phyloP scores from a whole-genome alignment of 2,329 filamentous ascomycete genomes.

The Penicillium psychrosexuale region DNA sequence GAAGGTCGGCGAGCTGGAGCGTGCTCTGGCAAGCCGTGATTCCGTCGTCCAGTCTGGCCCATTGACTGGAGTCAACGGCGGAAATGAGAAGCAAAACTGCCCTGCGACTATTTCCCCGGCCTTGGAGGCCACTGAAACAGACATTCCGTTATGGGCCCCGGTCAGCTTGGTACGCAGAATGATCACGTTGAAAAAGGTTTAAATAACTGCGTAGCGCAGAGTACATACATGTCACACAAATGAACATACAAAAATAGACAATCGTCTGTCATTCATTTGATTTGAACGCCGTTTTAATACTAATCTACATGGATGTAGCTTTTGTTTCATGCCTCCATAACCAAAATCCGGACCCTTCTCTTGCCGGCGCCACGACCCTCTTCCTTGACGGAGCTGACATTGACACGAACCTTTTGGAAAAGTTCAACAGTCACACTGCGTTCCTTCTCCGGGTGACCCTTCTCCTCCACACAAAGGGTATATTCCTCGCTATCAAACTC shows the following conservation, averaged over 20 bases:
- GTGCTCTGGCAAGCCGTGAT: slow-evolving; percentile 9
- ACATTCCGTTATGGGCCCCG: slow-evolving; percentile 27
- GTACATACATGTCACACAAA: neutral
- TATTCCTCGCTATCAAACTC: slow-evolving; percentile 86
- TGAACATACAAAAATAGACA: slow-evolving; percentile 1
- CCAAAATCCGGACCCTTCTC: slow-evolving; percentile 58
- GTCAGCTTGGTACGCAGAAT: slow-evolving; percentile 30
- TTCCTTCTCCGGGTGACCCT: slow-evolving; percentile 41
- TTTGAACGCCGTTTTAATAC: slow-evolving; percentile 8
- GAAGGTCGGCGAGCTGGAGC: slow-evolving; percentile 38
- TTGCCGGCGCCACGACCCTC: slow-evolving; percentile 80
- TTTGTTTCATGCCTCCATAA: slow-evolving; percentile 31
- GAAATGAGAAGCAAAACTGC: slow-evolving; percentile 12
- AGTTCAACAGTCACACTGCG: slow-evolving; percentile 63
- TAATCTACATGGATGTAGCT: slow-evolving; percentile 12
- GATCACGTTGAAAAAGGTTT: slow-evolving; percentile 32
- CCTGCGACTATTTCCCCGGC: slow-evolving; percentile 4
- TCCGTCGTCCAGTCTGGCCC: slow-evolving; percentile 6
- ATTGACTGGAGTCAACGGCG: slow-evolving; percentile 13
- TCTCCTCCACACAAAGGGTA: slow-evolving; percentile 60
- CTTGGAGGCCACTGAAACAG: neutral
- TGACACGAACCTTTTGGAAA: slow-evolving; percentile 87
- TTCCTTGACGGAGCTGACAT: slow-evolving; percentile 89
- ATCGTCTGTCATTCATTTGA: neutral
- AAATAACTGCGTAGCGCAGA: neutral